Percentiles rank a stretch among this genome's conserved stretches.
Conservation (phyloP, 225 moss, liverwort and hornwort species). For the Physcomitrium patens region DNA sequence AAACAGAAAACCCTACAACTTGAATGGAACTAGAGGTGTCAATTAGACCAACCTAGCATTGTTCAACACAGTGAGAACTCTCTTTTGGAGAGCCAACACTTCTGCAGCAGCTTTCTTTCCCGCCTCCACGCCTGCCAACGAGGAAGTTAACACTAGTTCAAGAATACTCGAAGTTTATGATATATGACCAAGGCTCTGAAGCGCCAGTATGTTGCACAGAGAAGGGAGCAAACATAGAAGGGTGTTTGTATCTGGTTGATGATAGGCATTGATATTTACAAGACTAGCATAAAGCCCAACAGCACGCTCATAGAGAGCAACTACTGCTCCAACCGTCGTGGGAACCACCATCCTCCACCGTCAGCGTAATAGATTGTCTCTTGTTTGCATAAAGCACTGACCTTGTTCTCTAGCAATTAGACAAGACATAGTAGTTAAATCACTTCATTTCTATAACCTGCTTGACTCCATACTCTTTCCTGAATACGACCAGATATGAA, state of each 20-base stretch:
- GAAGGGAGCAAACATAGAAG: constrained; percentile 17
- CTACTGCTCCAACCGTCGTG: constrained; percentile 68
- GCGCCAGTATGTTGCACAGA: background rate
- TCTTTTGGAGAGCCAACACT: constrained; percentile 81
- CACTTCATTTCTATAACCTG: constrained; percentile 6
- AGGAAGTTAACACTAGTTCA: constrained; percentile 19
- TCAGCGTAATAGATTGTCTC: constrained; percentile 78
- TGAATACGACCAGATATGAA: constrained; percentile 8
- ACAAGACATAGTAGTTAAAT: background rate
- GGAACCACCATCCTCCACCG: constrained; percentile 76
- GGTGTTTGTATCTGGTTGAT: constrained; percentile 69
- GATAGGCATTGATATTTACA: constrained; percentile 80
- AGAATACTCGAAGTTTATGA: background rate
- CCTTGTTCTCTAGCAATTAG: constrained; percentile 69
- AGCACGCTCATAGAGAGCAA: constrained; percentile 85
- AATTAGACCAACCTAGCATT: constrained; percentile 64
- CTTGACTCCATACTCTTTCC: background rate
- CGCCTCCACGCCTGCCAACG: constrained; percentile 73
- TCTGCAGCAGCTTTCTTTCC: constrained; percentile 89
- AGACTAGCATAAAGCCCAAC: constrained; percentile 80
- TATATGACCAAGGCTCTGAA: background rate
- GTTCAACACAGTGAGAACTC: constrained; percentile 74
- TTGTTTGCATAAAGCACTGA: constrained; percentile 86
- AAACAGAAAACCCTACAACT: background rate
- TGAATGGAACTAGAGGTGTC: constrained; percentile 14